These are phyloP conservation scores for Trichoderma sp. DNA, from an alignment of 2,329 filamentous ascomycete genomes.

Conservation along the genomic window DNA sequence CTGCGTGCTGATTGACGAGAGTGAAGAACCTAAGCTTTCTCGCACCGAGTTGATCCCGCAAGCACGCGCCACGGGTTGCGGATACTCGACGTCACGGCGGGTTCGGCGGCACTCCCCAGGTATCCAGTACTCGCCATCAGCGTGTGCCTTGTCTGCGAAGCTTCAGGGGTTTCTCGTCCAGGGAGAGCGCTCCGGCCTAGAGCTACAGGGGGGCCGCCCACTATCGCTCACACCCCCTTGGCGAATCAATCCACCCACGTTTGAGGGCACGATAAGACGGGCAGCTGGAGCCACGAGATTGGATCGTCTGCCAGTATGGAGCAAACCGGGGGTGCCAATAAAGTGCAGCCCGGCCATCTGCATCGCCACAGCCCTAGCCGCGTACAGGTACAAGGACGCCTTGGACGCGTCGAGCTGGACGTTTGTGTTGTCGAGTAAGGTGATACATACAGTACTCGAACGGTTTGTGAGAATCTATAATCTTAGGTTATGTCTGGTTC, in stretches of 20 bases:
- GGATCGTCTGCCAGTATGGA: conserved; percentile 19
- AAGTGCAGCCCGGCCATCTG: background rate
- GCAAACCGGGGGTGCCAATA: conserved; percentile 2
- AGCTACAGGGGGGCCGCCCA: conserved; percentile 18
- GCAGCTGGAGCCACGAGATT: conserved; percentile 21
- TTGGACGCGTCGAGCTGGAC: background rate
- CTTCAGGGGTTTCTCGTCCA: conserved; percentile 9
- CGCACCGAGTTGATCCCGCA: background rate
- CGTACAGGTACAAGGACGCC: conserved; percentile 13
- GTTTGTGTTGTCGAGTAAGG: background rate
- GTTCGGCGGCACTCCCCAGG: background rate
- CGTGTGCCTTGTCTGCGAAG: background rate
- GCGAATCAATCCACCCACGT: conserved; percentile 43
- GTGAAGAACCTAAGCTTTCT: too few relatives aligned
- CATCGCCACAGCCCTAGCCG: conserved; percentile 28
- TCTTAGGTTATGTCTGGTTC: too few relatives aligned
- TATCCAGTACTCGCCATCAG: conserved; percentile 9
- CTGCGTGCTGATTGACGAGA: conserved; percentile 4
- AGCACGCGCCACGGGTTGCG: background rate
- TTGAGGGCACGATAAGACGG: conserved; percentile 30
- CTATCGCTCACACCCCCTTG: conserved; percentile 30
- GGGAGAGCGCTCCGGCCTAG: background rate
- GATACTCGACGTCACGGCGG: background rate
- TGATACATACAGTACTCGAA: too few relatives aligned
- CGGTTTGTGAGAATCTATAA: too few relatives aligned